Evolutionary conservation across 2,329 filamentous ascomycete genomes (phyloP).

Genomic region (Dendrostoma leiphaemia): DNA sequence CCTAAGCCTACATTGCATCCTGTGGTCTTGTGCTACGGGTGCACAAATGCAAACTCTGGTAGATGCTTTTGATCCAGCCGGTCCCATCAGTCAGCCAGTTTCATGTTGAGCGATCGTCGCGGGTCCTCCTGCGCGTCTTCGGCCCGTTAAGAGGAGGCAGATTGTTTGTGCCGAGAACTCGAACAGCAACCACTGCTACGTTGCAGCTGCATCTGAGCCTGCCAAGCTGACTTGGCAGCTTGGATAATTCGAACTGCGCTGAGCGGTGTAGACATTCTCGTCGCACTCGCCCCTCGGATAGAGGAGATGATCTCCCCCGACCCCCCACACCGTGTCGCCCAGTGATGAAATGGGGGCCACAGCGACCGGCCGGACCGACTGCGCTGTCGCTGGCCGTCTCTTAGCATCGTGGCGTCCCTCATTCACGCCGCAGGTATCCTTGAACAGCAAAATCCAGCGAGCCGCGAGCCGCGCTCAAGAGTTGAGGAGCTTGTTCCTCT

Average conservation of each 20-base stretch:
- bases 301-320: background rate
- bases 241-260: background rate
- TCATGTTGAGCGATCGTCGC: constrained; percentile 5
- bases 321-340: no score
- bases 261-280: background rate
- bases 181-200: constrained; percentile 1
- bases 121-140: constrained; percentile 7
- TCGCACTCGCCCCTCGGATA: background rate
- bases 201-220: background rate
- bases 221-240: background rate
- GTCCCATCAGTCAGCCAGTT: constrained; percentile 7
- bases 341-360: constrained; percentile 5
- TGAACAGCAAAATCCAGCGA: background rate
- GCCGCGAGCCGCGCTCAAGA: constrained; percentile 42
- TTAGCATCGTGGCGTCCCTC: background rate
- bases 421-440: constrained; percentile 3
- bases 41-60: constrained; percentile 9
- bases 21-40: constrained; percentile 6
- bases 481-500: constrained; percentile 83
- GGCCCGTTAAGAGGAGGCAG: constrained; percentile 8
- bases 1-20: constrained; percentile 6
- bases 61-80: background rate
- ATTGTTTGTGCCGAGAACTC: background rate
- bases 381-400: background rate
- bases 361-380: background rate